Evolutionary conservation across 805 yeast species (phyloP).

Genomic region (Ogataea angusta): DNA sequence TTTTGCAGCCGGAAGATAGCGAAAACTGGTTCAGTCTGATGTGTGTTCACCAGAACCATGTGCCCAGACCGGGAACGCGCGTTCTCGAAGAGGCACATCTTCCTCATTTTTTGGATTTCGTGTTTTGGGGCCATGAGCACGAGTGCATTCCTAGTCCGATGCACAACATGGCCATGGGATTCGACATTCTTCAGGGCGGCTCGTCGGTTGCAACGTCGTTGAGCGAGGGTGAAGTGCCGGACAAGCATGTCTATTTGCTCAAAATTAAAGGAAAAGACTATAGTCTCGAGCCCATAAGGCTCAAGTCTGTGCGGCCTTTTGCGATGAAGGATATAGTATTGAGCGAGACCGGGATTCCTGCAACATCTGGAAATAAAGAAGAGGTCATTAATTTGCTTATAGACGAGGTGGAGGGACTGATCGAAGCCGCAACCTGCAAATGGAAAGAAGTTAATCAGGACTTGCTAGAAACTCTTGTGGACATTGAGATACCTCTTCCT

Average conservation of each 20-base stretch:
- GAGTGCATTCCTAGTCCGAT: conserved; percentile 78
- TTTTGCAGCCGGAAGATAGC: conserved; percentile 59
- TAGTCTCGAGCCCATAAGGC: conserved; percentile 54
- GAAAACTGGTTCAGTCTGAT: conserved; percentile 78
- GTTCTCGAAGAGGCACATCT: conserved; percentile 81
- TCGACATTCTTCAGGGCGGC: conserved; percentile 87
- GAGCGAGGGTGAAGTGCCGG: conserved; percentile 76
- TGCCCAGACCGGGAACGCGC: conserved; percentile 73
- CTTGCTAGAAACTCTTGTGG: conserved; percentile 29
- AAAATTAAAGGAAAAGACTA: conserved; percentile 58
- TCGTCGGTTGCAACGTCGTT: conserved; percentile 91
- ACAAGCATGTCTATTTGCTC: conserved; percentile 71
- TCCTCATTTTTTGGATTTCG: conserved; percentile 77
- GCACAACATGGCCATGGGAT: conserved; percentile 56
- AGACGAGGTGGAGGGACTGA: conserved; percentile 63
- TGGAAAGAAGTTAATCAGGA: conserved; percentile 38
- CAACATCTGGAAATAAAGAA: conserved; percentile 57
- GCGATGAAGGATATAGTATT: conserved; percentile 64
- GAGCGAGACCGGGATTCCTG: conserved; percentile 49
- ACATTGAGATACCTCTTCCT: conserved; percentile 65
- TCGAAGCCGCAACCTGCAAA: conserved; percentile 51
- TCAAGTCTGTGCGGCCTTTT: conserved; percentile 80
- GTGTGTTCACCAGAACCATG: conserved; percentile 90
- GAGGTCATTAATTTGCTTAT: conserved; percentile 60
- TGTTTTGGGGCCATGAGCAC: conserved; percentile 98